Evolutionary conservation across 192 early-diverging fungal species (phyloP).

Genomic region (Coemansia sp.): DNA sequence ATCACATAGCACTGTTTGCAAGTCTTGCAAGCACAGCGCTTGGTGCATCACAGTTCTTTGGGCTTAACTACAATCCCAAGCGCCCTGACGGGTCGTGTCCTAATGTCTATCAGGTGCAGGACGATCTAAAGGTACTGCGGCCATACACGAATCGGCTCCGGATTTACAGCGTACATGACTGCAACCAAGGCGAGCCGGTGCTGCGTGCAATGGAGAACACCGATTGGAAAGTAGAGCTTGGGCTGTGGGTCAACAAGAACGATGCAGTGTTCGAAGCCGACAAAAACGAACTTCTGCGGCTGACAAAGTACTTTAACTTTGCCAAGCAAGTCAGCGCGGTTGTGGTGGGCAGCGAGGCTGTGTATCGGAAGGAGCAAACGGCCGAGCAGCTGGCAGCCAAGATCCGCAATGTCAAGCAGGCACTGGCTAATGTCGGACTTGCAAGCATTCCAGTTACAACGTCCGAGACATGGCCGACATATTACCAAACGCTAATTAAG

Average conservation of each 20-base stretch:
- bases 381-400: conserved; percentile 40
- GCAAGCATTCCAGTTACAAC: conserved; percentile 32
- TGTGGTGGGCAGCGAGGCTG: conserved; percentile 59
- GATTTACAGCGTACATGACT: conserved; percentile 62
- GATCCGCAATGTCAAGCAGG: conserved; percentile 47
- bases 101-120: conserved; percentile 57
- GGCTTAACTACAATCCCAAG: conserved; percentile 62
- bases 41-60: conserved; percentile 46
- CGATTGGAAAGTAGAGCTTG: conserved; percentile 58
- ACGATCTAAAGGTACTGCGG: conserved; percentile 58
- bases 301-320: conserved; percentile 35
- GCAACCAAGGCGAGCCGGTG: conserved; percentile 58
- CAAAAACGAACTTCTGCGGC: conserved; percentile 26
- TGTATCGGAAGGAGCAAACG: conserved; percentile 55
- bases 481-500: conserved; percentile 46
- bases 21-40: conserved; percentile 16
- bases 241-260: conserved; percentile 62
- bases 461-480: conserved; percentile 41
- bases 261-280: conserved; percentile 37
- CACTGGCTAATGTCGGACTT: conserved; percentile 30
- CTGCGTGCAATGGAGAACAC: conserved; percentile 60
- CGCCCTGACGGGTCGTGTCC: conserved; percentile 56
- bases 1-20: conserved; percentile 14
- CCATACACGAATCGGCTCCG: conserved; percentile 57
- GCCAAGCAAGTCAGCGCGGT: conserved; percentile 52